A percentile compares a stretch with the other conserved stretches of the same genome.
Conservation (phyloP, 1,139 yeast species). For the Yamadazyma mexicana region DNA sequence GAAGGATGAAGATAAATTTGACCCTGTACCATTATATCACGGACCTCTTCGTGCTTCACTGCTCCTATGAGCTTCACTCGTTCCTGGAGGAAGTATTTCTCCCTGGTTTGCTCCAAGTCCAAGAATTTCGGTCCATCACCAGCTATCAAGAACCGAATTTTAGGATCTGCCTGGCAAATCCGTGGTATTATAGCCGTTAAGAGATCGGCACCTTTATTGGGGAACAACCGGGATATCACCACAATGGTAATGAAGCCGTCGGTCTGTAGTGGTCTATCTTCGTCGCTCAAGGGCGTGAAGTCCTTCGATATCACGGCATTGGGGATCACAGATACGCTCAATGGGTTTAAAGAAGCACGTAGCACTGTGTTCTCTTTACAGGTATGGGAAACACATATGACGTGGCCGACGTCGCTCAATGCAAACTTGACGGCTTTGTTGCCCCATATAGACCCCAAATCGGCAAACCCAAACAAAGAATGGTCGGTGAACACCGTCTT, state of each 20-base stretch:
- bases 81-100: slow-evolving; percentile 80
- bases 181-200: slow-evolving; percentile 83
- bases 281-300: slow-evolving; percentile 42
- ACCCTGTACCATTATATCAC: slow-evolving; percentile 91
- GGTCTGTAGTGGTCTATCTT: slow-evolving; percentile 12
- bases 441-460: slow-evolving; percentile 78
- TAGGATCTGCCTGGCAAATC: slow-evolving; percentile 63
- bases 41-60: slow-evolving; percentile 86
- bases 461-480: slow-evolving; percentile 91
- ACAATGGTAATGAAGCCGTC: slow-evolving; percentile 65
- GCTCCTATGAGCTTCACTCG: slow-evolving; percentile 85
- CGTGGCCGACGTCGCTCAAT: slow-evolving; percentile 83
- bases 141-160: slow-evolving; percentile 80
- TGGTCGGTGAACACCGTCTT: slow-evolving; percentile 94
- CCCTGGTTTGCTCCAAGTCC: slow-evolving; percentile 94
- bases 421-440: slow-evolving; percentile 86
- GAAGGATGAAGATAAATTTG: slow-evolving; percentile 94
- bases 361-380: slow-evolving; percentile 95
- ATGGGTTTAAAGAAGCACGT: slow-evolving; percentile 80
- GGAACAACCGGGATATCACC: slow-evolving; percentile 85
- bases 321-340: slow-evolving; percentile 84
- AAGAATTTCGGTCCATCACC: slow-evolving; percentile 97
- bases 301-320: slow-evolving; percentile 90
- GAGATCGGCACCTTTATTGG: slow-evolving; percentile 95
- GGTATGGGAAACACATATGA: slow-evolving; percentile 93